Percentiles rank a stretch among this genome's conserved stretches.
phyloP scores from a whole-genome alignment of 2,329 filamentous ascomycete species.

The Colletotrichum limetticola region DNA sequence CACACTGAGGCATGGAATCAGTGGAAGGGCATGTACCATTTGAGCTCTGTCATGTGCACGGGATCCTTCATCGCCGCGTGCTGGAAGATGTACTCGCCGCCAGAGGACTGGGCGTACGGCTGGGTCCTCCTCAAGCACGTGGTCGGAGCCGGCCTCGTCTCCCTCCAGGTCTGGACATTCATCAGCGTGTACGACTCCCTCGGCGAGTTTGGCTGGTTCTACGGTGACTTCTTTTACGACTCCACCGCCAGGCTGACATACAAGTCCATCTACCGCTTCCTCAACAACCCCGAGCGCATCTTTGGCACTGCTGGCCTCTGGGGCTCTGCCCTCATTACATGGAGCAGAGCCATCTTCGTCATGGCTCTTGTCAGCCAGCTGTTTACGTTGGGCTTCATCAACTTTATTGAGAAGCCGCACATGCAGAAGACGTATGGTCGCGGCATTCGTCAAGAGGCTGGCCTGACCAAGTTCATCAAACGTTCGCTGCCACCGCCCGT shows the following conservation, averaged over 20 bases:
- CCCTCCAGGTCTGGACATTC: conserved; percentile 92
- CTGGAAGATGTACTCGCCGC: conserved; percentile 96
- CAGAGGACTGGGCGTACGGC: conserved; percentile 87
- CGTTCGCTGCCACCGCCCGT: conserved; percentile 86
- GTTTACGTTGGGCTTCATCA: conserved; percentile 86
- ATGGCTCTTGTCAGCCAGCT: conserved; percentile 88
- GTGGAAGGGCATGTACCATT: conserved; percentile 96
- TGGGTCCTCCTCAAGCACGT: conserved; percentile 88
- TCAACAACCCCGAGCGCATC: conserved; percentile 97
- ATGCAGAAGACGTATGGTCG: conserved; percentile 98
- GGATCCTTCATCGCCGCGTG: conserved; percentile 88
- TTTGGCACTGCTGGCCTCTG: conserved; percentile 95
- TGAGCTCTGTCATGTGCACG: conserved; percentile 92
- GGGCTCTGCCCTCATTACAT: conserved; percentile 93
- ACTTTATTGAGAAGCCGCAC: conserved; percentile 93
- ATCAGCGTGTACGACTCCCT: conserved; percentile 94
- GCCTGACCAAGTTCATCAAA: conserved; percentile 90
- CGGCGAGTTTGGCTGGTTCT: conserved; percentile 99
- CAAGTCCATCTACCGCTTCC: conserved; percentile 95
- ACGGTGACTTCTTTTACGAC: conserved; percentile 98
- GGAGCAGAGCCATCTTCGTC: conserved; percentile 86
- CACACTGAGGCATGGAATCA: conserved; percentile 94
- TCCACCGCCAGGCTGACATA: conserved; percentile 90
- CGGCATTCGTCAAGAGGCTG: conserved; percentile 85
- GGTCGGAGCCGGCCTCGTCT: conserved; percentile 81